phyloP scores from a whole-genome alignment of 441 rosid species.

The Gossypium schwendimanii region DNA sequence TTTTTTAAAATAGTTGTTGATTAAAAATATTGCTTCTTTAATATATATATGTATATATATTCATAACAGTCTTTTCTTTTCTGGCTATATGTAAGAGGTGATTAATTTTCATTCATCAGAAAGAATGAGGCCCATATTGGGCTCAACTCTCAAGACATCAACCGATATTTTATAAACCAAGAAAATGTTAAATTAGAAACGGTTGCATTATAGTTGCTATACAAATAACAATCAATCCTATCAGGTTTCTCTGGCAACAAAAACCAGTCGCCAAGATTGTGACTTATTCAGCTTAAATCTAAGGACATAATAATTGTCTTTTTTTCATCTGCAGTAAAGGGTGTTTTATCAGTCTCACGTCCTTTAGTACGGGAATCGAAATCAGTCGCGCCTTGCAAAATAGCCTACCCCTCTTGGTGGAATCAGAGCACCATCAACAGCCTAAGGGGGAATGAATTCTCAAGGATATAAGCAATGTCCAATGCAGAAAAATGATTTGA shows the following conservation, averaged over 20 bases:
- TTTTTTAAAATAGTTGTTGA: too few species aligned
- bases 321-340: constrained; percentile 16
- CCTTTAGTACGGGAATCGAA: constrained; percentile 5
- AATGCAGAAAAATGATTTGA: not conserved
- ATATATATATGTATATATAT: too few species aligned
- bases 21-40: too few species aligned
- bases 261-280: constrained; percentile 11
- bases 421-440: not conserved
- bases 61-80: not conserved
- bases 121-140: not conserved
- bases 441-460: not conserved
- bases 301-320: constrained; percentile 21
- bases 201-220: not conserved
- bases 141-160: not conserved
- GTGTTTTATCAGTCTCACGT: constrained; percentile 7
- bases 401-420: not conserved
- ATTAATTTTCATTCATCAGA: not conserved
- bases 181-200: constrained; percentile 14
- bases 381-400: not conserved
- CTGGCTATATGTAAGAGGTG: not conserved
- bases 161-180: not conserved
- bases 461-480: not conserved
- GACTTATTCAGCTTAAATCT: constrained; percentile 13
- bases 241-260: constrained; percentile 12
- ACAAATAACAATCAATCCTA: constrained; percentile 6